Evolutionary conservation across 2,329 filamentous ascomycete species (phyloP), one percentile per base, ranked within the genome.

Genomic region (Alternaria sp.): DNA sequence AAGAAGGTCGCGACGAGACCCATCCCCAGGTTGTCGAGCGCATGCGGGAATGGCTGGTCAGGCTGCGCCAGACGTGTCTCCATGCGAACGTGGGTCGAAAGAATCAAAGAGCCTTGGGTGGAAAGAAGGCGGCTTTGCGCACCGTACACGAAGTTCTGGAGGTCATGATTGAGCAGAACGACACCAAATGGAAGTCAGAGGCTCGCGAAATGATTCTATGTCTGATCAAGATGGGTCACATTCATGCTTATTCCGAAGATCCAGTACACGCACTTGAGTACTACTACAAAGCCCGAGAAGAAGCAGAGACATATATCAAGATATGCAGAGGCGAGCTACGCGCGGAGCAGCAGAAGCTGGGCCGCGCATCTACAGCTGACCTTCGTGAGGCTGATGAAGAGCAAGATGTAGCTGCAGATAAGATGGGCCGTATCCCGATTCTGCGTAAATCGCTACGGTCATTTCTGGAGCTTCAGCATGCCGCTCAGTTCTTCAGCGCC

Each of bases 121-220:
- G 79, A 20, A 85, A 87, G 47, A 88, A 85, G 53, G 89, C 87
- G 0, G 90, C 92, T 0, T 84, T 97, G 67, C 87, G 92, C 12
- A 96, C 94, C 0, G 90, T 97, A 2, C 87, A 90, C 18, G 92
- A 98, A 78, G 95, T 98, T 1, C 83, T 99, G 11, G 90, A 93
- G 67, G 89, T 90, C 5, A 97, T 99, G 95, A 90, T 97, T 61
- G 93, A 97, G 59, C 90, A 95, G 73, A 94, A 91, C 46, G 92
- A 95, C 61, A 83, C 83, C 6, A 77, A 81, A 1, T 87, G 95
- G 60, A 87, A 90, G 55, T 80, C 85, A 0, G 90, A 95, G 61
- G 90, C 96, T 73, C 87, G 93, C 56, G 82, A 84, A 3, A 84
- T 90, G 51, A 83, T 97, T 7, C 76, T 87, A 3, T 84, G 84